Percentiles rank a stretch among this genome's conserved stretches.
phyloP scores from a whole-genome alignment of 805 yeast genomes.

The Candida dendrica region DNA sequence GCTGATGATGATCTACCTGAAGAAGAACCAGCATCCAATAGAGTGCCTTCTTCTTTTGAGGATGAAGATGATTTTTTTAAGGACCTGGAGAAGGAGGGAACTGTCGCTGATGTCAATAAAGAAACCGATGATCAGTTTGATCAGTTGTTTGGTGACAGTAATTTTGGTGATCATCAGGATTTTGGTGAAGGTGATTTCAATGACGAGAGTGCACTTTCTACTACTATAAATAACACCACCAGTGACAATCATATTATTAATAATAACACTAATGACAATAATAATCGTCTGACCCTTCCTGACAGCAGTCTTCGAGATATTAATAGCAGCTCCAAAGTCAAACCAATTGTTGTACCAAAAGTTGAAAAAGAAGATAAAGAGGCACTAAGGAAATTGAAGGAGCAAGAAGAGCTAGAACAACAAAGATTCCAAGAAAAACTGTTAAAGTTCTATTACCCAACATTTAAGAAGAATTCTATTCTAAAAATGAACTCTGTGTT shows the following conservation, averaged over 20 bases:
- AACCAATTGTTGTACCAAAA: neutral
- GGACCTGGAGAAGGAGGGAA: conserved; percentile 29
- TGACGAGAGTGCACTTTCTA: neutral
- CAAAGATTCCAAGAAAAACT: conserved; percentile 21
- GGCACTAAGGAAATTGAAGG: conserved; percentile 7
- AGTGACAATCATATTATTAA: neutral
- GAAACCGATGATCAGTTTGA: conserved; percentile 9
- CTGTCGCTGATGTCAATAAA: conserved; percentile 1
- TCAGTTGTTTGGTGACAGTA: conserved; percentile 25
- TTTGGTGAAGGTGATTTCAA: conserved; percentile 9
- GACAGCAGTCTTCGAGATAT: too few species aligned
- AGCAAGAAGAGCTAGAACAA: conserved; percentile 19
- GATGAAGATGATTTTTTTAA: conserved; percentile 25
- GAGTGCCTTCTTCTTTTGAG: conserved; percentile 8
- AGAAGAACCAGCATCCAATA: conserved; percentile 13
- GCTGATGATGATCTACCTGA: conserved; percentile 74
- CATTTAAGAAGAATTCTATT: conserved; percentile 46
- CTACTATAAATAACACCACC: conserved; percentile 3
- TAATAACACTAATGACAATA: too few species aligned
- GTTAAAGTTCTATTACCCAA: conserved; percentile 51
- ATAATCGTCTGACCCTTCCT: too few species aligned
- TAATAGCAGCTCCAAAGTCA: too few species aligned
- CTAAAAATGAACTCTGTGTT: conserved; percentile 62
- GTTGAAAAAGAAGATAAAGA: conserved; percentile 2
- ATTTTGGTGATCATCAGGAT: conserved; percentile 9